Conservation (phyloP, 2,329 filamentous ascomycete genomes). For the Cercospora brassicicola region DNA sequence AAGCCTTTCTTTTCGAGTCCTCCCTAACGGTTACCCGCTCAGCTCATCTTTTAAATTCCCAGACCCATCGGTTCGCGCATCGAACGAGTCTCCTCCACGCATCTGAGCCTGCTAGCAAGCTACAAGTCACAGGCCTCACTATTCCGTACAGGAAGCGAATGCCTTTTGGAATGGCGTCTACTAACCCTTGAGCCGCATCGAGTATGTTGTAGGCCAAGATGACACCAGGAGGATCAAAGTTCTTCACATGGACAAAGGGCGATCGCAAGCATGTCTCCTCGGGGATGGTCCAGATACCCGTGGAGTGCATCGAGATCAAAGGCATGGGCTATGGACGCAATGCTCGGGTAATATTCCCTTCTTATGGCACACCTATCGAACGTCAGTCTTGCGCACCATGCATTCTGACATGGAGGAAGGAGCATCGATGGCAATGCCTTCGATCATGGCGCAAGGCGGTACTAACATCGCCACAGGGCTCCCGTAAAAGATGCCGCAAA, state of each 20-base stretch:
- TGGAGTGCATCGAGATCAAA: constrained; percentile 35
- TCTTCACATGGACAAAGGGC: constrained; percentile 49
- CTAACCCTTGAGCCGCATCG: neutral
- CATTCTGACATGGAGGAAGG: neutral
- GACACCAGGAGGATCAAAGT: constrained; percentile 31
- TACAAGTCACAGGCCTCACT: no score
- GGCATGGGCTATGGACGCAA: constrained; percentile 29
- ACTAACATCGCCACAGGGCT: constrained; percentile 18
- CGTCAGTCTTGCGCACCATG: neutral
- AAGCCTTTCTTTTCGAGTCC: neutral
- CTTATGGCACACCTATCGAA: neutral
- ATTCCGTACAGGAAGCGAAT: neutral
- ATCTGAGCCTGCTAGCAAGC: neutral
- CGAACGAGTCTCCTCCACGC: neutral
- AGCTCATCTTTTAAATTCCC: no score
- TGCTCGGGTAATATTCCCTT: constrained; percentile 23
- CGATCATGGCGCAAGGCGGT: neutral
- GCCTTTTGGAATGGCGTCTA: neutral
- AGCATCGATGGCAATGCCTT: neutral
- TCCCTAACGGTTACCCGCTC: no score
- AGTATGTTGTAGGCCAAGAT: neutral
- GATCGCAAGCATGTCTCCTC: constrained; percentile 40
- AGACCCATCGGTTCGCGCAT: neutral
- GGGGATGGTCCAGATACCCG: constrained; percentile 43
- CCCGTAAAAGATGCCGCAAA: constrained; percentile 28